Conservation (phyloP, 1,284 basidiomycete species). For the Phlebopus sp. region DNA sequence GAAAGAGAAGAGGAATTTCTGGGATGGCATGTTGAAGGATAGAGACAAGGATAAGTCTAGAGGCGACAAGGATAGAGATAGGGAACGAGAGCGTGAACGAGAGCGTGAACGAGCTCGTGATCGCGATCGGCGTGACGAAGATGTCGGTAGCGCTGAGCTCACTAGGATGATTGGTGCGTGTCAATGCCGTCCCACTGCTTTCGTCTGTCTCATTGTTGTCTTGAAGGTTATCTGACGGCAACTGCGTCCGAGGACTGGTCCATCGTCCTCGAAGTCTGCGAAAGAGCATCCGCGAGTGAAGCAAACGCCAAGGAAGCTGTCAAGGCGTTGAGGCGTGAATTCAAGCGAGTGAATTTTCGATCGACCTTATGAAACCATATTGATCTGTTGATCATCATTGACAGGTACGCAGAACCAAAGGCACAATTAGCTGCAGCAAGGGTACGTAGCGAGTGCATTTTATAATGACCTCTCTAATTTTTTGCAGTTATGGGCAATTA, state of each 20-base stretch:
- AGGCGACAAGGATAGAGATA: constrained; percentile 18
- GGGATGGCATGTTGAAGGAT: constrained; percentile 26
- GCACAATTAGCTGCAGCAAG: constrained; percentile 70
- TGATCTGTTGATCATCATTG: constrained; percentile 3
- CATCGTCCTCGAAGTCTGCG: constrained; percentile 75
- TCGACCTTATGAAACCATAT: background rate
- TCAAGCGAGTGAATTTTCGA: constrained; percentile 52
- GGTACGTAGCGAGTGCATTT: constrained; percentile 37
- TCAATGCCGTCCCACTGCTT: background rate
- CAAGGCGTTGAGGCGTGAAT: constrained; percentile 68
- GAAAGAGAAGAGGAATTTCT: constrained; percentile 24
- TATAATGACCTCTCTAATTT: constrained; percentile 7
- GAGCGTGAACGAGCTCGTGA: constrained; percentile 22
- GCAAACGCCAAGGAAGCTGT: constrained; percentile 71
- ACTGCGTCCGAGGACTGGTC: constrained; percentile 77
- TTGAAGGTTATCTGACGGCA: constrained; percentile 68
- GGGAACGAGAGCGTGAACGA: constrained; percentile 24
- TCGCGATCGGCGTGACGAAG: constrained; percentile 36
- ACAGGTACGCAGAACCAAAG: constrained; percentile 65
- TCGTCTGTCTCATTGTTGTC: constrained; percentile 4
- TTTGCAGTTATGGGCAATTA: constrained; percentile 75
- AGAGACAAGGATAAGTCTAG: constrained; percentile 19
- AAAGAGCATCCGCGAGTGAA: constrained; percentile 65
- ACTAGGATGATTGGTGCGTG: constrained; percentile 66
- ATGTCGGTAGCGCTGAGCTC: constrained; percentile 48